Base-by-base conservation (phyloP, 2,329 filamentous ascomycete genomes). In the Monosporascus sp. region DNA sequence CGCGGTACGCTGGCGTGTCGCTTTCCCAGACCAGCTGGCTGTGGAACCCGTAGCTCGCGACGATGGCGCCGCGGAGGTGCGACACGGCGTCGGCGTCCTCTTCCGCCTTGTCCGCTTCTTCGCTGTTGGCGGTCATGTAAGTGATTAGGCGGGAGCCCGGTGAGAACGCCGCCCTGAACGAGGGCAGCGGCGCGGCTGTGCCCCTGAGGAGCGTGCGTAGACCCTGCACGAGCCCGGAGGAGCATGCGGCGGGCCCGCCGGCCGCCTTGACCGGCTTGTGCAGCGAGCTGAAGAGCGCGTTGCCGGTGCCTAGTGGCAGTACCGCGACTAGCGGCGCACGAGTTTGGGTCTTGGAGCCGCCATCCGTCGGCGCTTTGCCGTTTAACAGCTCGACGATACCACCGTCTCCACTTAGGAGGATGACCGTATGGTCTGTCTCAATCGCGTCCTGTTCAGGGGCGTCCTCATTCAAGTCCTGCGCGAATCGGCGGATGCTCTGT, bases 41-140 rank as follows among this genome's bases (percentile, higher is more conserved):
- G 65, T 97, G 93, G 64, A 97, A 84, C 20, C 89, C 93, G 80
- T 95, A 96, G 68, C 88, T 94, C 45, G 86, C 87, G 2, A 97
- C 92, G 22, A 97, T 90, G 24, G 87, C 88, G 26, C 91, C 92
- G 63, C 88, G 81, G 24, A 87, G 74, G 46, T 70, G 67, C 0
- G 67, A 63, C 5, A 77, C 69, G 1, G 59, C 53, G 9, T 69
- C 63, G 35, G 69, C 61, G n/a, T 69, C 52, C 48, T 69, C 68
- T 3, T 61, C 55, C 7, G 65, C 49, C 7, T 59, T 52, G 3
- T 60, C 49, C 3, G 49, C 35, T 24, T 49, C 47, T 8, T 26
- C 24, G 11, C 26, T 51, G 47, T 51, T 35, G 7, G 54, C 58
- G 2, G 57, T 58, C 9, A 56, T 58, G 51, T 73, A 74, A 2